These are phyloP conservation scores for Gaillardinia entomophila DNA, from an alignment of 805 yeast species.

Conservation along the genomic window DNA sequence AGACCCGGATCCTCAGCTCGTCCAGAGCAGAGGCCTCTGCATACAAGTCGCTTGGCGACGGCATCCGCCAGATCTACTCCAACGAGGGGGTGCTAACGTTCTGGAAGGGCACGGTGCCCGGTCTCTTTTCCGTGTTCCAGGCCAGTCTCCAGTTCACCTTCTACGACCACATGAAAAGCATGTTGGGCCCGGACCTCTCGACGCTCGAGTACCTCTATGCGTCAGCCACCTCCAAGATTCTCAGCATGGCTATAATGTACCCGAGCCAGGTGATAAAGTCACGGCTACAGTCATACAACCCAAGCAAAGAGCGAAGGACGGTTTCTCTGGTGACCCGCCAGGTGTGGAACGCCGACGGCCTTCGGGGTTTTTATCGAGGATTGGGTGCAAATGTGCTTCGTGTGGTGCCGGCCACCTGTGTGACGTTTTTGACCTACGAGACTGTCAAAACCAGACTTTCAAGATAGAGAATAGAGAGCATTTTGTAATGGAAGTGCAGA, in stretches of 20 bases:
- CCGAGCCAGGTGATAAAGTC: conserved; percentile 82
- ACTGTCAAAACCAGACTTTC: too few relatives aligned
- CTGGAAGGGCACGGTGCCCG: conserved; percentile 71
- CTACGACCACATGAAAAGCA: conserved; percentile 69
- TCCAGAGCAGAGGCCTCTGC: conserved; percentile 40
- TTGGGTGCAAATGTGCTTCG: conserved; percentile 69
- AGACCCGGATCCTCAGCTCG: conserved; percentile 77
- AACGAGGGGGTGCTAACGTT: conserved; percentile 59
- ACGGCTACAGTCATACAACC: conserved; percentile 51
- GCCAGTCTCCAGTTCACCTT: conserved; percentile 84
- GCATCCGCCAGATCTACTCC: conserved; percentile 40
- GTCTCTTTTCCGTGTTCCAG: conserved; percentile 79
- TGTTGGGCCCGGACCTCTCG: conserved; percentile 21
- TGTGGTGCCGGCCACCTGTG: conserved; percentile 89
- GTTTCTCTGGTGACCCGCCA: conserved; percentile 25
- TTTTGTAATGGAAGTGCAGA: too few relatives aligned
- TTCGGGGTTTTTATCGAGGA: conserved; percentile 76
- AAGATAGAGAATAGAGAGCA: too few relatives aligned
- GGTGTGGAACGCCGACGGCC: conserved; percentile 48
- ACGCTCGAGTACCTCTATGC: conserved; percentile 57
- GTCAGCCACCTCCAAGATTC: conserved; percentile 63
- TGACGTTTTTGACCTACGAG: conserved; percentile 86
- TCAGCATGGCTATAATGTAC: conserved; percentile 64
- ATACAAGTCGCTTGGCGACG: conserved; percentile 54
- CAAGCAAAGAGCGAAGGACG: conserved; percentile 15